These are phyloP conservation scores for Pythium phragmitis DNA, from an alignment of 352 stramenopile genomes.

Conservation along the genomic window DNA sequence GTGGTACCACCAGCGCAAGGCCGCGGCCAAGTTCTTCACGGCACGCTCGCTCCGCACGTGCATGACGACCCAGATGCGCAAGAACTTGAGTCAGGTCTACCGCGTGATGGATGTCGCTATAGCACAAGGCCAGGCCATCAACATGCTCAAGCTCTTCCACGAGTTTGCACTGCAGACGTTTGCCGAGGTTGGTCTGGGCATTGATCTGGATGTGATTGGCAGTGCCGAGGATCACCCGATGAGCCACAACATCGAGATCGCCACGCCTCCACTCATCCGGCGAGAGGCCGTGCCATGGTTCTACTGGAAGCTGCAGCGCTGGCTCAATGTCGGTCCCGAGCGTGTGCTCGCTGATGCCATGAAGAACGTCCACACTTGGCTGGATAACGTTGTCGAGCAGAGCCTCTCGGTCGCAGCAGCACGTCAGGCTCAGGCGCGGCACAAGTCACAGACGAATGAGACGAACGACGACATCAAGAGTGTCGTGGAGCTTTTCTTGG, in stretches of 20 bases:
- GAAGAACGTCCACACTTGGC: constrained; percentile 34
- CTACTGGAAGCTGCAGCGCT: constrained; percentile 54
- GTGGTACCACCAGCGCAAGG: constrained; percentile 37
- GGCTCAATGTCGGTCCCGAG: constrained; percentile 45
- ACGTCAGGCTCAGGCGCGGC: too few relatives aligned
- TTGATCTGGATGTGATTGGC: constrained; percentile 42
- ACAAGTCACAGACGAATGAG: neutral
- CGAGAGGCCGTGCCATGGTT: constrained; percentile 47
- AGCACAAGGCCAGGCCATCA: neutral
- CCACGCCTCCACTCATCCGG: constrained; percentile 32
- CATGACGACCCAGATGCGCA: constrained; percentile 26
- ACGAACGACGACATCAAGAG: constrained; percentile 12
- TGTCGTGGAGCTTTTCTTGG: constrained; percentile 20
- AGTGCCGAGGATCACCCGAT: neutral
- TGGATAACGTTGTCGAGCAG: constrained; percentile 28
- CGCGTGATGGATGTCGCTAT: constrained; percentile 11
- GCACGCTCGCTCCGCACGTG: constrained; percentile 25
- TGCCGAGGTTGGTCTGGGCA: constrained; percentile 44
- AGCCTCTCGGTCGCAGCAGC: constrained; percentile 12
- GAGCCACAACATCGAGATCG: constrained; percentile 12
- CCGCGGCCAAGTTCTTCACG: constrained; percentile 33
- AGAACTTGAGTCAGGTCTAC: constrained; percentile 18
- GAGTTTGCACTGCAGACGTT: constrained; percentile 56
- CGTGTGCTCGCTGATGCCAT: constrained; percentile 30
- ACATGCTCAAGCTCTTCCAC: constrained; percentile 38